Percentiles rank a stretch among this genome's conserved stretches.
Evolutionary conservation across 345 rosid species (phyloP).

Genomic region (Eucalyptus lansdowneana): DNA sequence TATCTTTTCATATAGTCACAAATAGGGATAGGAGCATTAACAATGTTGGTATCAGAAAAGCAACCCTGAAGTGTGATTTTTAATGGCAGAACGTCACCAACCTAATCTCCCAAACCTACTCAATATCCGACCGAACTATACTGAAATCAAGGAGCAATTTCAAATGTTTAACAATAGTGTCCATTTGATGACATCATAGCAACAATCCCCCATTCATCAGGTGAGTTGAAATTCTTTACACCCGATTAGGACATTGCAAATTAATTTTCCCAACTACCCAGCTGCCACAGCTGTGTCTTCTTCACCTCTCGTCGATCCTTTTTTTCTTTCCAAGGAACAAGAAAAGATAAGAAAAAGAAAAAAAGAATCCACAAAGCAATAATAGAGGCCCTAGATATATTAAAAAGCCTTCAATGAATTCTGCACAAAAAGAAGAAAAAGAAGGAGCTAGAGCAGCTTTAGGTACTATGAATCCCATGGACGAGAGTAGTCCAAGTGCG

Average conservation of each 20-base stretch:
- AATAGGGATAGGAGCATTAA: background rate
- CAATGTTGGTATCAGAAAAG: background rate
- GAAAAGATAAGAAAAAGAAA: background rate
- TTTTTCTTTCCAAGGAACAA: background rate
- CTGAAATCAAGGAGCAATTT: background rate
- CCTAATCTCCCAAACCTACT: background rate
- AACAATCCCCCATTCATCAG: background rate
- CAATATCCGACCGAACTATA: background rate
- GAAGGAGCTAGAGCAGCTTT: background rate
- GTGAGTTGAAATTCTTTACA: background rate
- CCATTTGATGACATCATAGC: background rate
- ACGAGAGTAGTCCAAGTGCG: conserved; percentile 4
- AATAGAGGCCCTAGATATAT: background rate
- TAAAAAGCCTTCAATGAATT: background rate
- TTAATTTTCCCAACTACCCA: background rate
- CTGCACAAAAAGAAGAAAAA: background rate
- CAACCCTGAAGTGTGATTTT: background rate
- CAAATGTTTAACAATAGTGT: background rate
- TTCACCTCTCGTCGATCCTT: background rate
- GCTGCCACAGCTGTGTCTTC: background rate
- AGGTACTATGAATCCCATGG: conserved; percentile 22
- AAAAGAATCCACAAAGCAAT: background rate
- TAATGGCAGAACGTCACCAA: background rate
- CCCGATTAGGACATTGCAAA: background rate
- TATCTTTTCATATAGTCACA: background rate